A percentile compares a stretch with the other conserved stretches of the same genome.
Conservation (phyloP, 2,329 filamentous ascomycete species). For the Fusarium albosuccineum region DNA sequence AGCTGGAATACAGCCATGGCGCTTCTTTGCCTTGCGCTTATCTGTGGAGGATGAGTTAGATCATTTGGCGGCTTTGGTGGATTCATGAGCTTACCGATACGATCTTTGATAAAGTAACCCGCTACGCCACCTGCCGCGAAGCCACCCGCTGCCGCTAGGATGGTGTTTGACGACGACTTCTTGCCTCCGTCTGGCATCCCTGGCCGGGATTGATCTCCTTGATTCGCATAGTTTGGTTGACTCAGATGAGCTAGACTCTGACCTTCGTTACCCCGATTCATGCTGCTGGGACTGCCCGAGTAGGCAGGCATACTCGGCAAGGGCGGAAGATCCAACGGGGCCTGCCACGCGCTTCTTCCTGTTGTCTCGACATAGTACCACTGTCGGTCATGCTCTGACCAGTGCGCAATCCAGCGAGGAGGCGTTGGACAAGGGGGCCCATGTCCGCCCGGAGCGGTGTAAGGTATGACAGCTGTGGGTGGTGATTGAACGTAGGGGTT, state of each 20-base stretch:
- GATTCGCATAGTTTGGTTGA: constrained; percentile 10
- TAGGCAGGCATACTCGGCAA: constrained; percentile 28
- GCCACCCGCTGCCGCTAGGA: constrained; percentile 27
- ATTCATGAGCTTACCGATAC: constrained; percentile 19
- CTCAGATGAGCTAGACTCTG: background rate
- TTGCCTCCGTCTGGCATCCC: background rate
- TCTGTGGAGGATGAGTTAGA: background rate
- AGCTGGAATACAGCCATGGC: constrained; percentile 12
- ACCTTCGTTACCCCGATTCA: background rate
- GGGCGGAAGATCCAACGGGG: constrained; percentile 3
- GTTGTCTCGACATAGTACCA: constrained; percentile 36
- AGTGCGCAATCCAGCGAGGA: constrained; percentile 37
- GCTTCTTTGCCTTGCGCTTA: constrained; percentile 36
- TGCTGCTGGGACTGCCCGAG: background rate
- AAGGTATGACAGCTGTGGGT: background rate
- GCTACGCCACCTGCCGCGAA: constrained; percentile 34
- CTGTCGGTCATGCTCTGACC: constrained; percentile 33
- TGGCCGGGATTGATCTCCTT: constrained; percentile 1
- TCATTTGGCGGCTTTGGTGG: fast-evolving
- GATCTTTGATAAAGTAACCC: constrained; percentile 33
- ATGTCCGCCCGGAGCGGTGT: background rate
- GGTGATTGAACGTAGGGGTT: background rate
- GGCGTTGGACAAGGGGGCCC: constrained; percentile 12
- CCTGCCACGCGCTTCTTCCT: constrained; percentile 20
- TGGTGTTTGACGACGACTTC: constrained; percentile 6